Conservation (phyloP, 2,329 filamentous ascomycete species). For the Gliomastix tumulicola region DNA sequence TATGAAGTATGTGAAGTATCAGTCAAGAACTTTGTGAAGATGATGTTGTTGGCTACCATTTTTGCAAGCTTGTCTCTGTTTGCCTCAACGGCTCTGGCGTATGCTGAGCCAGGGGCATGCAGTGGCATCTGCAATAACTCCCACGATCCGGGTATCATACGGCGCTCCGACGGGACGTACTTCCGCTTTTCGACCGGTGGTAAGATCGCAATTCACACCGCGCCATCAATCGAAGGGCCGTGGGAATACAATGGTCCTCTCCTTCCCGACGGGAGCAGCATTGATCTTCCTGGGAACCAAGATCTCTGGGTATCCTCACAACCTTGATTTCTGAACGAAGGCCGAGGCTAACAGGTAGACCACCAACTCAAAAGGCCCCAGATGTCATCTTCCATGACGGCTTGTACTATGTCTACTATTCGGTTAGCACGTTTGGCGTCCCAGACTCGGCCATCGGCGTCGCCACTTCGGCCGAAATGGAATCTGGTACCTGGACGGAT, state of each 20-base stretch:
- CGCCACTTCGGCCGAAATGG: conserved; percentile 35
- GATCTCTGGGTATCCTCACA: conserved; percentile 35
- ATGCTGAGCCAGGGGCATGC: conserved; percentile 25
- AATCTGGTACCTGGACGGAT: conserved; percentile 53
- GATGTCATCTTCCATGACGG: conserved; percentile 34
- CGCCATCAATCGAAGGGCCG: conserved; percentile 26
- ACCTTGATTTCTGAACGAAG: too few species aligned
- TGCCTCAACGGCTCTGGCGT: conserved; percentile 5
- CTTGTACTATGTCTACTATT: conserved; percentile 62
- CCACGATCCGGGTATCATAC: conserved; percentile 31
- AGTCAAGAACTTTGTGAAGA: too few species aligned
- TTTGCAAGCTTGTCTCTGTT: too few species aligned
- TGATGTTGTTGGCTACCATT: too few species aligned
- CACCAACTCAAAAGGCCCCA: conserved; percentile 6
- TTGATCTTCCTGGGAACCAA: conserved; percentile 28
- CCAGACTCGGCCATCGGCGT: conserved; percentile 57
- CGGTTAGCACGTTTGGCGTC: conserved; percentile 52
- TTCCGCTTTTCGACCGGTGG: conserved; percentile 34
- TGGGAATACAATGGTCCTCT: conserved; percentile 35
- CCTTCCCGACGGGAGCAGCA: conserved; percentile 26
- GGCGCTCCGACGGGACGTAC: conserved; percentile 29
- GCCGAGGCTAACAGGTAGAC: too few species aligned
- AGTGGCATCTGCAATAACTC: conserved; percentile 26
- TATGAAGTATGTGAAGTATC: too few species aligned
- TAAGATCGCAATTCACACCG: conserved; percentile 29